A percentile compares a stretch with the other conserved stretches of the same genome.
Evolutionary conservation across 371 early-diverging fungal species (phyloP).

Genomic region (Choanephora cucurbitarum): DNA sequence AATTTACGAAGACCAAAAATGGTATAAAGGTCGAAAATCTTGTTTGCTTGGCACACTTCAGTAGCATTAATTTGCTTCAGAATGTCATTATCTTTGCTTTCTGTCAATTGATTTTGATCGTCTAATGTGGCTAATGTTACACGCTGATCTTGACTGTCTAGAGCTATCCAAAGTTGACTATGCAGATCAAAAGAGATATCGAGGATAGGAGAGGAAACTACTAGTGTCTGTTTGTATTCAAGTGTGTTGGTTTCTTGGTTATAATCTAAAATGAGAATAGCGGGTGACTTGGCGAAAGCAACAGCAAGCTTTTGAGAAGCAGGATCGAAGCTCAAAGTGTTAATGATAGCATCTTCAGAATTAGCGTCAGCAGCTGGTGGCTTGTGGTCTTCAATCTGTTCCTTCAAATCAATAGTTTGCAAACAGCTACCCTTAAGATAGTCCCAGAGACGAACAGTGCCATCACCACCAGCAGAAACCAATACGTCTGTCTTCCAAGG

Average conservation of each 20-base stretch:
- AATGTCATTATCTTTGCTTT: constrained; percentile 24
- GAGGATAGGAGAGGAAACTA: constrained; percentile 31
- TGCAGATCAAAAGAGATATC: constrained; percentile 34
- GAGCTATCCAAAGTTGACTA: constrained; percentile 35
- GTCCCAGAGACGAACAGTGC: constrained; percentile 80
- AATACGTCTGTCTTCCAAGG: constrained; percentile 55
- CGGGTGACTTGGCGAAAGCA: constrained; percentile 43
- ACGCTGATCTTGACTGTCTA: constrained; percentile 20
- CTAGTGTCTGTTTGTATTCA: constrained; percentile 29
- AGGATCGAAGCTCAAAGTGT: constrained; percentile 21
- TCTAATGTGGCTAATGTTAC: constrained; percentile 1
- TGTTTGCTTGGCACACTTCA: constrained; percentile 44
- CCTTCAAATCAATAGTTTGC: constrained; percentile 45
- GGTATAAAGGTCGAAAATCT: constrained; percentile 51
- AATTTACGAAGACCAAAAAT: constrained; percentile 60
- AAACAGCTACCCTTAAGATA: constrained; percentile 47
- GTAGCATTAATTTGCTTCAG: constrained; percentile 44
- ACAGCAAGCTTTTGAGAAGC: constrained; percentile 29
- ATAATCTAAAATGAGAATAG: constrained; percentile 39
- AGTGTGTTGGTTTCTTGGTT: constrained; percentile 22
- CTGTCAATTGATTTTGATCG: constrained; percentile 18
- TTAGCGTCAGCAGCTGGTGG: constrained; percentile 45
- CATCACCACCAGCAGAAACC: constrained; percentile 90
- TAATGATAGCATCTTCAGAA: constrained; percentile 44
- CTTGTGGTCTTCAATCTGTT: constrained; percentile 47